Evolutionary conservation across 805 yeast species (phyloP), one percentile per base, ranked within the genome.

Genomic region (Lipomyces spencermartinsiae): DNA sequence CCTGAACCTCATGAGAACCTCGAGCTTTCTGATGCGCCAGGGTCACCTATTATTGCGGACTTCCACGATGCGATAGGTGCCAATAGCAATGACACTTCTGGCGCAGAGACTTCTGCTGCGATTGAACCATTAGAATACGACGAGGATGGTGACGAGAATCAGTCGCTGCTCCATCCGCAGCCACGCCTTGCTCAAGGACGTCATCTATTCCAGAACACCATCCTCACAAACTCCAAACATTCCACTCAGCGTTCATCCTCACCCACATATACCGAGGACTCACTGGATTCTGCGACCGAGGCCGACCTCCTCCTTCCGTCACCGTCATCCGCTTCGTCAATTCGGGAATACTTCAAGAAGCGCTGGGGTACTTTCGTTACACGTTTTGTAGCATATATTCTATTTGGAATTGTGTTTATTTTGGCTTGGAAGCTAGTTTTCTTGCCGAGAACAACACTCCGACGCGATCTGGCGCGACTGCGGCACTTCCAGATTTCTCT

Each of bases 381-480:
- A 25, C 68, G 84, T 62, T 83, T 87, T 65, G 78, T 84, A 76
- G 80, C 83, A 72, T 82, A 83, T 68, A 79, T 83, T 59, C 75
- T 80, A 0, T 75, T 86, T 29, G 90, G 91, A 0, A 68, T 87
- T 1, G 63, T 83, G 1, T 86, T 87, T 59, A 78, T 87, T 46
- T 74, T 86, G 16, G 81, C 85, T 1, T 87, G 90, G 75, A 86
- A 90, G 54, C 80, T 91, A 61, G 86, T 89, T 0, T 93, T 93
- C 76, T 81, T 92, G 16, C 97, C 97, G 1, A 78, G 97, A 66
- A 91, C 98, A 0, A 91, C 97, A 1, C 80, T 92, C 22, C 86
- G 90, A 61, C 81, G 97, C 71, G 97, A 93, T 77, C 86, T 90
- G 74, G 84, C 94, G 73, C 80, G 97, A 61, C 77, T 91, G 71